Percentiles rank a stretch among this genome's conserved stretches.
Evolutionary conservation across 169 alveolate species (phyloP).

Genomic region (Pseudocohnilembus persalinus): DNA sequence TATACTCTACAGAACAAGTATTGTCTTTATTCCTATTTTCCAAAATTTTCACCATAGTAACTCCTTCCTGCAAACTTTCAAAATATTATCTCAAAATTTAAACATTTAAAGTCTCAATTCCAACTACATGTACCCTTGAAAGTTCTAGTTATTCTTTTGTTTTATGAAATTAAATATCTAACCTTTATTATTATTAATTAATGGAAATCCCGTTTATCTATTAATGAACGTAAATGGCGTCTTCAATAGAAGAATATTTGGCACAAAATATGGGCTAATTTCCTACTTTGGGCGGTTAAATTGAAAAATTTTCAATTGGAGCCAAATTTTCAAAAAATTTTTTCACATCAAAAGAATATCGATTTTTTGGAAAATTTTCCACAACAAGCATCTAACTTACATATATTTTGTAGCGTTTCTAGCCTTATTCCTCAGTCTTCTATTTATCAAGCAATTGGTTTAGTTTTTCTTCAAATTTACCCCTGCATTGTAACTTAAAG

Average conservation of each 20-base stretch:
- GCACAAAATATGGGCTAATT: neutral
- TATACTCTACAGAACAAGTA: too few relatives aligned
- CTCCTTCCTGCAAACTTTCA: too few relatives aligned
- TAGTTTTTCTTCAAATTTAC: too few relatives aligned
- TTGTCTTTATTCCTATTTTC: too few relatives aligned
- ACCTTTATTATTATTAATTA: neutral
- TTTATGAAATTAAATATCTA: neutral
- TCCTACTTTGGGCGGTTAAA: neutral
- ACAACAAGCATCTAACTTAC: neutral
- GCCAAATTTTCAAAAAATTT: neutral
- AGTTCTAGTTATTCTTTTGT: neutral
- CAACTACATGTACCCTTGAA: neutral
- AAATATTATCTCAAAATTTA: too few relatives aligned
- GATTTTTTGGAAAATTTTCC: neutral
- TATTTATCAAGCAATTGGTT: neutral
- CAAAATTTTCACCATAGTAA: too few relatives aligned
- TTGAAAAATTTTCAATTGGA: neutral
- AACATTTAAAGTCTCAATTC: too few relatives aligned
- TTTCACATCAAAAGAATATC: neutral
- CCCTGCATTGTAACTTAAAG: too few relatives aligned
- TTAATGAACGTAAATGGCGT: neutral
- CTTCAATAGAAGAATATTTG: neutral
- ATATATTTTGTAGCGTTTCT: neutral
- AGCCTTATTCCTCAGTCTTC: neutral
- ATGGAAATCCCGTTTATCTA: neutral